These are phyloP conservation scores for Trametes coccinea DNA, from an alignment of 768 basidiomycete species.

Conservation along the genomic window DNA sequence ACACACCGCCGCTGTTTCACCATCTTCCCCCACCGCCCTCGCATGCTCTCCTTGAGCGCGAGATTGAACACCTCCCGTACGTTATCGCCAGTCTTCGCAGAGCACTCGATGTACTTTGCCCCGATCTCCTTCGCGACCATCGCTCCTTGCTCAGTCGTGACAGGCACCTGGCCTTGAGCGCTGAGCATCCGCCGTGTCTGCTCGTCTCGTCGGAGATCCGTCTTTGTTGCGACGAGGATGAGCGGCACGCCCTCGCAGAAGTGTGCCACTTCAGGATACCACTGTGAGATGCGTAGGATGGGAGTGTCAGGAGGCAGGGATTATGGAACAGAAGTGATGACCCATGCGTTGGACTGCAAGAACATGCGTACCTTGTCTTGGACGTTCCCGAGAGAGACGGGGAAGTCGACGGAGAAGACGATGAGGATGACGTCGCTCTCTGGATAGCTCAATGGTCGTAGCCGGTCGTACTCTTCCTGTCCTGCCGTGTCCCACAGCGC, in stretches of 20 bases:
- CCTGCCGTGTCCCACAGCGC: conserved; percentile 99
- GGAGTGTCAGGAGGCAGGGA: neutral
- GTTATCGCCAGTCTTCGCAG: conserved; percentile 86
- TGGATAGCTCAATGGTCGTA: conserved; percentile 83
- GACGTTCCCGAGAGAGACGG: conserved; percentile 86
- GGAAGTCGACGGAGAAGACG: conserved; percentile 93
- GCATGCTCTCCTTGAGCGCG: conserved; percentile 89
- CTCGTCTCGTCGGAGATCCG: conserved; percentile 84
- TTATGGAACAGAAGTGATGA: neutral
- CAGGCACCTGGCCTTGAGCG: conserved; percentile 84
- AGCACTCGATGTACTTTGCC: conserved; percentile 91
- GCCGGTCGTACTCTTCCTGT: conserved; percentile 93
- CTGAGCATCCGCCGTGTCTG: conserved; percentile 84
- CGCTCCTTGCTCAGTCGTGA: conserved; percentile 80
- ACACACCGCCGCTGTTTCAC: conserved; percentile 73
- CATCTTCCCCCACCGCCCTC: conserved; percentile 72
- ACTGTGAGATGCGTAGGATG: conserved; percentile 47
- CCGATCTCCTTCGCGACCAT: conserved; percentile 92
- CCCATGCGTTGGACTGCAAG: neutral
- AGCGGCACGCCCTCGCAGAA: conserved; percentile 89
- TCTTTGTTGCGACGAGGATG: conserved; percentile 93
- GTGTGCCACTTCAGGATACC: conserved; percentile 91
- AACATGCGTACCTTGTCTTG: conserved; percentile 70
- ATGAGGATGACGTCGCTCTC: conserved; percentile 91
- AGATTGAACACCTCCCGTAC: conserved; percentile 91